Evolutionary conservation across 345 rosid genomes (phyloP).

Genomic region (Salix suchowensis): DNA sequence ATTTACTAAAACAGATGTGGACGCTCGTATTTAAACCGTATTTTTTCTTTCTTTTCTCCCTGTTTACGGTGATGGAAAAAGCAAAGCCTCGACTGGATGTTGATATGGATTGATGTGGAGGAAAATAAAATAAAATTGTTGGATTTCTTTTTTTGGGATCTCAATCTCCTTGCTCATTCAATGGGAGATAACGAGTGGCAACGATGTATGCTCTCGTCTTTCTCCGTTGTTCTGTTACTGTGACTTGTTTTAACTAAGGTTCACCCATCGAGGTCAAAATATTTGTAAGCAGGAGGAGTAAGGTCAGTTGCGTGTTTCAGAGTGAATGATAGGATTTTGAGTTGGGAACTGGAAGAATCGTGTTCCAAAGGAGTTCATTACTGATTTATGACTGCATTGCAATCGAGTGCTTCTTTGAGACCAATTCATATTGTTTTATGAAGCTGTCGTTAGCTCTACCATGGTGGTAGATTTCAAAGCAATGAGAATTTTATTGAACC

Average conservation of each 20-base stretch:
- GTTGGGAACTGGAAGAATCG: conserved; percentile 63
- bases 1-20: neutral
- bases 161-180: neutral
- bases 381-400: conserved; percentile 6
- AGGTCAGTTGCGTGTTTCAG: conserved; percentile 67
- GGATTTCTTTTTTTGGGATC: neutral
- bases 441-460: neutral
- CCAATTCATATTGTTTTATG: neutral
- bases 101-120: neutral
- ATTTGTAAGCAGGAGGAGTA: conserved; percentile 39
- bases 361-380: conserved; percentile 43
- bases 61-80: neutral
- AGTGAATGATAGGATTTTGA: conserved; percentile 53
- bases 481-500: neutral
- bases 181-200: neutral
- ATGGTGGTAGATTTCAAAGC: neutral
- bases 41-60: neutral
- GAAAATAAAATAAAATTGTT: neutral
- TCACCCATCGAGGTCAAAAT: neutral
- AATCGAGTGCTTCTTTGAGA: neutral
- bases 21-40: neutral
- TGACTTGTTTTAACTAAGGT: neutral
- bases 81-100: neutral
- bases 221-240: neutral
- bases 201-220: neutral